phyloP scores from a whole-genome alignment of 2,329 filamentous ascomycete genomes.

The Phialophora tarda region DNA sequence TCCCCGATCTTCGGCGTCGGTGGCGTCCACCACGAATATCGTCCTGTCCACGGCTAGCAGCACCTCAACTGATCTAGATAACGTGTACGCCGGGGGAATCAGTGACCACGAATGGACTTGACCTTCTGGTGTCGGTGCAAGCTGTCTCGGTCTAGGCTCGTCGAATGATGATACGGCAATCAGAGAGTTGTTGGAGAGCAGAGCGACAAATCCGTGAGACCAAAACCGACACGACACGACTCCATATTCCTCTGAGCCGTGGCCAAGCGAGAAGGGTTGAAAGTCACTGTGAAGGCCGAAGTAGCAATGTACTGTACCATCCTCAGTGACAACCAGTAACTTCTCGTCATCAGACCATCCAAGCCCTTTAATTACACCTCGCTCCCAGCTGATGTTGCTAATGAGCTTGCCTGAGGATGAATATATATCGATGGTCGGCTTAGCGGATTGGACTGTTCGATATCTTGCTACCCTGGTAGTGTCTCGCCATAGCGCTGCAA shows the following conservation, averaged over 20 bases:
- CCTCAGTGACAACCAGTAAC: slow-evolving; percentile 82
- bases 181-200: slow-evolving; percentile 85
- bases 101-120: slow-evolving; percentile 87
- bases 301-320: slow-evolving; percentile 89
- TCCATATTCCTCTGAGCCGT: slow-evolving; percentile 85
- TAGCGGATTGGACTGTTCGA: slow-evolving; percentile 71
- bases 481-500: slow-evolving; percentile 81
- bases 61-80: slow-evolving; percentile 92
- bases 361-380: slow-evolving; percentile 81
- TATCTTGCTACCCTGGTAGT: slow-evolving; percentile 82
- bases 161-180: slow-evolving; percentile 87
- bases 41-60: slow-evolving; percentile 84
- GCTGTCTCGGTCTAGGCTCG: slow-evolving; percentile 83
- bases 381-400: slow-evolving; percentile 85
- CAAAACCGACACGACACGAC: slow-evolving; percentile 93
- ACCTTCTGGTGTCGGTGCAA: slow-evolving; percentile 77
- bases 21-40: slow-evolving; percentile 83
- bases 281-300: slow-evolving; percentile 94
- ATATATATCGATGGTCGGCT: slow-evolving; percentile 91
- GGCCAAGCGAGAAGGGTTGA: slow-evolving; percentile 87
- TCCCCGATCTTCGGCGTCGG: slow-evolving; percentile 87
- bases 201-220: slow-evolving; percentile 85
- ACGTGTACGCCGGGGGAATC: slow-evolving; percentile 82
- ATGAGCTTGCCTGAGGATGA: slow-evolving; percentile 90
- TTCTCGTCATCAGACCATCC: slow-evolving; percentile 98